Evolutionary conservation across 805 yeast species (phyloP).

Genomic region (Naumovozyma baii): DNA sequence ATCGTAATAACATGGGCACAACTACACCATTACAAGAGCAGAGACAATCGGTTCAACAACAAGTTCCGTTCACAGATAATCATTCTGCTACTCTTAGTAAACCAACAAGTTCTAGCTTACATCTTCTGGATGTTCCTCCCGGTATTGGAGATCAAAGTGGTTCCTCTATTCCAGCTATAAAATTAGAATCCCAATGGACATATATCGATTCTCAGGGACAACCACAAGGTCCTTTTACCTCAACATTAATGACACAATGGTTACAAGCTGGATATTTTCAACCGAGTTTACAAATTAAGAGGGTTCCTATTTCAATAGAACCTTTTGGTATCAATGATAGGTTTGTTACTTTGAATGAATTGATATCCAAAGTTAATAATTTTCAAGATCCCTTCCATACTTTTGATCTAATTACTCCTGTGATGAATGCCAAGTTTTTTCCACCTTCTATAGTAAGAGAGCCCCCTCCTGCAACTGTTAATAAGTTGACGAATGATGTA

Average conservation of each 20-base stretch:
- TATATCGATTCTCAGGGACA: constrained; percentile 61
- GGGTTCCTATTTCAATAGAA: constrained; percentile 28
- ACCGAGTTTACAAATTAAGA: constrained; percentile 44
- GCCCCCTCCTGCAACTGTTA: background rate
- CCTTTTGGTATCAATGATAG: constrained; percentile 21
- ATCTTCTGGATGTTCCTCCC: background rate
- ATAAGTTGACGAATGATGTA: background rate
- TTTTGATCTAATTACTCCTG: constrained; percentile 9
- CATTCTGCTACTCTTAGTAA: background rate
- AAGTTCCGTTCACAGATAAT: background rate
- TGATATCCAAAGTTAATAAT: constrained; percentile 15
- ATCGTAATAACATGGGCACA: background rate
- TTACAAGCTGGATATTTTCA: constrained; percentile 50
- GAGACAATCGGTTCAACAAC: background rate
- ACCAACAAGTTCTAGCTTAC: background rate
- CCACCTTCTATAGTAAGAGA: background rate
- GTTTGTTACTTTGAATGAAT: constrained; percentile 16
- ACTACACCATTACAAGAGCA: background rate
- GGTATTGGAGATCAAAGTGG: background rate
- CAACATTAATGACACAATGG: constrained; percentile 74
- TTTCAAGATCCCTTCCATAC: constrained; percentile 16
- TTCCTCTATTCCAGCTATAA: constrained; percentile 10
- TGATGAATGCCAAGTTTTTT: background rate
- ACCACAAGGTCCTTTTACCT: constrained; percentile 79
- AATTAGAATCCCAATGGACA: constrained; percentile 50